Conservation (phyloP, 2,329 filamentous ascomycete species). For the Microascus cirrosus region DNA sequence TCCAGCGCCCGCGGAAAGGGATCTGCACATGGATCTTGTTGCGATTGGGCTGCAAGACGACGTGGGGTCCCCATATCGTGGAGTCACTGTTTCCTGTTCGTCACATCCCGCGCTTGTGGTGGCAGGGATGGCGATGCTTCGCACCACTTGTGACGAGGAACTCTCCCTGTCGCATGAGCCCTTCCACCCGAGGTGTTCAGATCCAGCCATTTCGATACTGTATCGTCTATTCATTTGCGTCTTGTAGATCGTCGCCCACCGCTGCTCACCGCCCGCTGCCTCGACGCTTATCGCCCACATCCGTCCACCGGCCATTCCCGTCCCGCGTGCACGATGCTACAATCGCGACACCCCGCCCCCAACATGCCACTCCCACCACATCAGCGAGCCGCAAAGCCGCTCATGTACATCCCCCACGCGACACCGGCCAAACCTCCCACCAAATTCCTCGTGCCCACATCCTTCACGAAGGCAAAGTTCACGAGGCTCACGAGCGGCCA, state of each 20-base stretch:
- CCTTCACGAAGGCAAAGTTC: conserved; percentile 58
- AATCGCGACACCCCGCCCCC: background rate
- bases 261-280: background rate
- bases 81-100: background rate
- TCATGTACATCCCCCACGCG: conserved; percentile 66
- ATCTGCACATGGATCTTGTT: background rate
- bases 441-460: conserved; percentile 59
- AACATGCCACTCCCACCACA: conserved; percentile 15
- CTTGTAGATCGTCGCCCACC: background rate
- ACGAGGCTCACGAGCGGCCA: conserved; percentile 61
- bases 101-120: background rate
- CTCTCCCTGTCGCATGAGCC: background rate
- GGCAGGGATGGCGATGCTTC: background rate
- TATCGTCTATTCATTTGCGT: background rate
- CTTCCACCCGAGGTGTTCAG: background rate
- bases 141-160: background rate
- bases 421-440: conserved; percentile 64
- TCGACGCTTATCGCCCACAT: background rate
- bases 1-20: too few relatives aligned
- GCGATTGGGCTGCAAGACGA: background rate
- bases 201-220: background rate
- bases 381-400: conserved; percentile 16
- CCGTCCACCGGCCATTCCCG: too few relatives aligned
- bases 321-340: background rate
- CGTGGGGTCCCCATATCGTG: background rate